Percentiles rank a stretch among this genome's conserved stretches.
These are phyloP conservation scores for Neurospora crassa DNA, from an alignment of 2,329 filamentous ascomycete genomes.

Conservation along the genomic window DNA sequence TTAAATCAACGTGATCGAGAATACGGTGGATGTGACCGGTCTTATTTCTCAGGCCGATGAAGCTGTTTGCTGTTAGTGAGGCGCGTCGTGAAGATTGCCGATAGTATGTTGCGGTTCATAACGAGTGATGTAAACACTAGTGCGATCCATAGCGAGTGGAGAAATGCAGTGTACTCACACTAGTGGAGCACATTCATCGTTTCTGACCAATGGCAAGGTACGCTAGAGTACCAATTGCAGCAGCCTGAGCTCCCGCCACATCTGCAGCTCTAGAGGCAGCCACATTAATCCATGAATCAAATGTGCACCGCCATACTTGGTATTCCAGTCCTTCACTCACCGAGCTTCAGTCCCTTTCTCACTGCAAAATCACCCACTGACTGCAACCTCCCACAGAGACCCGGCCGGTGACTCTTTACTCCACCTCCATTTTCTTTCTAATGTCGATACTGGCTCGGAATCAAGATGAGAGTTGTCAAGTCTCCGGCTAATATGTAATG, in stretches of 20 bases:
- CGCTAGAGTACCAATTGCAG: not conserved
- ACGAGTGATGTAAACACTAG: not conserved
- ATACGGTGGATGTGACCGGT: not conserved
- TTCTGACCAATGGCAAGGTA: not conserved
- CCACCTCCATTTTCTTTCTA: not conserved
- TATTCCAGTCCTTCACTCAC: not conserved
- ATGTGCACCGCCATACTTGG: not conserved
- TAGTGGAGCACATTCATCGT: not conserved
- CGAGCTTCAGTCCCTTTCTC: not conserved
- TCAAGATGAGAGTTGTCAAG: not conserved
- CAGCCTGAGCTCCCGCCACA: not conserved
- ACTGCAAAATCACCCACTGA: not conserved
- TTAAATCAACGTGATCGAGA: not conserved
- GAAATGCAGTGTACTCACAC: not conserved
- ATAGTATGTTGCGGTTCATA: not conserved
- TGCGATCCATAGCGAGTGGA: not conserved
- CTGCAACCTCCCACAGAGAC: not conserved
- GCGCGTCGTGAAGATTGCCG: not conserved
- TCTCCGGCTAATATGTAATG: not conserved
- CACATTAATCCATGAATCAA: not conserved
- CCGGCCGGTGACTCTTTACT: not conserved
- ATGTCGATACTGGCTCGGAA: not conserved
- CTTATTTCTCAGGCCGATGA: not conserved
- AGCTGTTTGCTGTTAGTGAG: not conserved
- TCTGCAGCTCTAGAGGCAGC: not conserved